A percentile compares a stretch with the other conserved stretches of the same genome.
phyloP scores from a whole-genome alignment of 2,329 filamentous ascomycete species.

The Pseudonectria foliicola region DNA sequence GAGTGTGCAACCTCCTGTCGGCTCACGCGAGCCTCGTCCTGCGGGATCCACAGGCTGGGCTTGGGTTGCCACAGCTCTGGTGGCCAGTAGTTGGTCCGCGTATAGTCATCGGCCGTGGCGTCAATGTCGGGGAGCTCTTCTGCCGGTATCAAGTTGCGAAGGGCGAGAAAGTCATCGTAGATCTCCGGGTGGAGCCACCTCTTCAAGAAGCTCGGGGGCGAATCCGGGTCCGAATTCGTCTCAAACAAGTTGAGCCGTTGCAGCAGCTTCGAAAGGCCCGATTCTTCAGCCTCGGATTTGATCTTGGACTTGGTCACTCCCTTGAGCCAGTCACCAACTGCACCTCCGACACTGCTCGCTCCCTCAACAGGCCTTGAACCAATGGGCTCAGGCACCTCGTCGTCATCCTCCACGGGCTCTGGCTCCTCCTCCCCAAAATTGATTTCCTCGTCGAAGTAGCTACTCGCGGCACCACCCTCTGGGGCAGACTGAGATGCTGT shows the following conservation, averaged over 20 bases:
- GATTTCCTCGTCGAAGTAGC: slow-evolving; percentile 29
- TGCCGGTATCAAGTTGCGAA: slow-evolving; percentile 63
- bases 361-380: slow-evolving; percentile 32
- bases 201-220: slow-evolving; percentile 44
- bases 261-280: slow-evolving; percentile 22
- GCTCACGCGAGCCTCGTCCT: slow-evolving; percentile 66
- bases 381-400: slow-evolving; percentile 14
- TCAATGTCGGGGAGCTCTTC: slow-evolving; percentile 36
- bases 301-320: slow-evolving; percentile 31
- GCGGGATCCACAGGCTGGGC: slow-evolving; percentile 79
- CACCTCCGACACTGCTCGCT: slow-evolving; percentile 26
- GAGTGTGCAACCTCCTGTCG: slow-evolving; percentile 72
- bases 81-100: slow-evolving; percentile 63
- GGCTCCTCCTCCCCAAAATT: slow-evolving; percentile 29
- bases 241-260: slow-evolving; percentile 21
- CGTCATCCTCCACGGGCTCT: slow-evolving; percentile 21
- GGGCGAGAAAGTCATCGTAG: slow-evolving; percentile 63
- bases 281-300: slow-evolving; percentile 16
- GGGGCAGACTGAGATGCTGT: slow-evolving; percentile 16
- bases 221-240: slow-evolving; percentile 18
- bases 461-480: slow-evolving; percentile 22
- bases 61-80: slow-evolving; percentile 49
- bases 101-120: slow-evolving; percentile 52
- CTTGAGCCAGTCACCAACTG: slow-evolving; percentile 28
- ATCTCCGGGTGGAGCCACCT: slow-evolving; percentile 74